A percentile compares a stretch with the other conserved stretches of the same genome.
These are phyloP conservation scores for Physaria fendleri DNA, from an alignment of 345 rosid genomes.

Conservation along the genomic window DNA sequence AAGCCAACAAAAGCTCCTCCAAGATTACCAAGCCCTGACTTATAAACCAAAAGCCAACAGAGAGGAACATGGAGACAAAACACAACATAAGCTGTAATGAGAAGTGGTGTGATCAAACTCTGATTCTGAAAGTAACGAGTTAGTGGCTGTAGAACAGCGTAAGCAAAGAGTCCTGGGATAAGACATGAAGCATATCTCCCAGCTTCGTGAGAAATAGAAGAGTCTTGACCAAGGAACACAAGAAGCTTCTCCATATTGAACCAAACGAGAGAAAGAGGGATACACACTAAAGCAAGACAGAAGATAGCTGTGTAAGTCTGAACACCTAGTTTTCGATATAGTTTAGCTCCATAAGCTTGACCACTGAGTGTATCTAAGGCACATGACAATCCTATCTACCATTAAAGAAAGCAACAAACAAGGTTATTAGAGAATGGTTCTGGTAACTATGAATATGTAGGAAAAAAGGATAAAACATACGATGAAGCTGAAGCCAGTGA, in stretches of 20 bases:
- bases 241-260: conserved; percentile 44
- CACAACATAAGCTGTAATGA: conserved; percentile 32
- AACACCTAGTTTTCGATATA: conserved; percentile 42
- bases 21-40: too few species aligned
- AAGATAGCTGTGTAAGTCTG: conserved; percentile 55
- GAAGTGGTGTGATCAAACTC: conserved; percentile 45
- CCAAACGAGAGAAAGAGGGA: conserved; percentile 54
- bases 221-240: conserved; percentile 48
- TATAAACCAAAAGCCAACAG: conserved; percentile 50
- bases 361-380: conserved; percentile 78
- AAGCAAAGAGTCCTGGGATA: conserved; percentile 49
- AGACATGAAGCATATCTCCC: conserved; percentile 48
- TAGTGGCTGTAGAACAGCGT: conserved; percentile 45
- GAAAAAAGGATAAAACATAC: conserved; percentile 2
- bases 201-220: conserved; percentile 44
- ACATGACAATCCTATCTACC: conserved; percentile 64
- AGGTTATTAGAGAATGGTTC: too few species aligned
- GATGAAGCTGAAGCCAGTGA: conserved; percentile 45
- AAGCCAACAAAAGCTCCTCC: too few species aligned
- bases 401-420: background rate
- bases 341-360: conserved; percentile 69
- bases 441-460: too few species aligned
- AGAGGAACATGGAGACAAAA: conserved; percentile 42
- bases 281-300: conserved; percentile 39
- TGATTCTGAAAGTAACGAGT: conserved; percentile 47